Evolutionary conservation across 23 red algal species (phyloP).

Genomic region (Gracilaria domingensis): DNA sequence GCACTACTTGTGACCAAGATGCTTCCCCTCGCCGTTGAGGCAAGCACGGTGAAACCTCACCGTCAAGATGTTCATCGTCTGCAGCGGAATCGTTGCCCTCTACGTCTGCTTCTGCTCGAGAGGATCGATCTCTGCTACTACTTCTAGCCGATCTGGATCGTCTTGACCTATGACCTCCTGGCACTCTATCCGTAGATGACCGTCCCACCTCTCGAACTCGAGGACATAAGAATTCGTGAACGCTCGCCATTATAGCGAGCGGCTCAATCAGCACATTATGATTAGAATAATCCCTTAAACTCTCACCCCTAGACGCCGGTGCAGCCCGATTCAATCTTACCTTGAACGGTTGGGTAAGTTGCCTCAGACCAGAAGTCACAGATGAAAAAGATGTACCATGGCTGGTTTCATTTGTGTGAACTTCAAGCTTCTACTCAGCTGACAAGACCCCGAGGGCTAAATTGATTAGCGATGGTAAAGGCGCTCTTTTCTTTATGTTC

Average conservation of each 20-base stretch:
- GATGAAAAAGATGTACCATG: conserved; percentile 33
- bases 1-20: background rate
- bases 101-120: background rate
- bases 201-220: conserved; percentile 57
- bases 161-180: conserved; percentile 16
- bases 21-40: conserved; percentile 21
- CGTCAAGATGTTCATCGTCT: conserved; percentile 33
- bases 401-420: conserved; percentile 33
- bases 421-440: conserved; percentile 64
- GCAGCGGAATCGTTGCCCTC: conserved; percentile 12
- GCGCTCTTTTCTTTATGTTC: conserved; percentile 31
- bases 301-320: background rate
- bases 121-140: conserved; percentile 35
- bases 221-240: conserved; percentile 87
- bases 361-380: conserved; percentile 72
- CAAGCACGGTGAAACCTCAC: conserved; percentile 38
- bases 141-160: conserved; percentile 8
- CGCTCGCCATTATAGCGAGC: conserved; percentile 76
- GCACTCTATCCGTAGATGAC: background rate
- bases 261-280: conserved; percentile 91
- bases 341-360: conserved; percentile 88
- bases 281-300: conserved; percentile 81
- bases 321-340: conserved; percentile 60
- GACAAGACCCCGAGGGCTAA: conserved; percentile 58
- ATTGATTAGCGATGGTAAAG: conserved; percentile 55